Base-by-base conservation (phyloP, 192 early-diverging fungal genomes). In the Haplosporangium gracile region DNA sequence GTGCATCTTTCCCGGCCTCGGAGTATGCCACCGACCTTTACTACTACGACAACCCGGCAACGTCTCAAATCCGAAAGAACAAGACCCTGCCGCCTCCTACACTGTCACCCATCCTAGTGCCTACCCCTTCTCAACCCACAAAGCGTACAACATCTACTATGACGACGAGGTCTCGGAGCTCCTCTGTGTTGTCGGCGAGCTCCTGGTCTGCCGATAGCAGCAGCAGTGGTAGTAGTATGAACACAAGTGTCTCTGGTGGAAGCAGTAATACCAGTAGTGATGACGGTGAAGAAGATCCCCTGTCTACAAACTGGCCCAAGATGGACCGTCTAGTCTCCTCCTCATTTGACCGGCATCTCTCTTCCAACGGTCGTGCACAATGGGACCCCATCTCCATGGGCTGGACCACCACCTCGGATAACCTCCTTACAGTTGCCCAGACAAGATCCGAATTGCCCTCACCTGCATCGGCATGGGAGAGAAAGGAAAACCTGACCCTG, bases 21-120 rank as follows among this genome's bases (percentile, higher is more conserved):
- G 47, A 63, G 20, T 45, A 47, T 29, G 70, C 68, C 49, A 51
- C 18, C 49, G 49, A 51, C 49, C 5, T 51, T 16, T 18, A 51
- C 49, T 51, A 51, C 20, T 51, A 51, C 49, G 4, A 51, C 2
- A 16, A 70, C 3, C 2, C 57, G 40, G 20, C 20, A 38, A 10
- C 9, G 0, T 60, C 29, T 15, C n/a, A 8, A 24, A 7, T 39
- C 32, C 76, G 72, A 72, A 82, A 82, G 68, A 78, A 78, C 38
- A 83, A 83, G 72, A 45, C n/a, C 20, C 38, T 83, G 20, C 82
- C 82, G 5, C 82, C 82, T 1, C 82, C 82, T 8, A 83, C 82
- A 2, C 45, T 83, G 38, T 70, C 82, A 10, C 76, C 82, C 10
- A 78, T 74, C 13, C 70, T 83, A 4, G 29, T 78, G n/a, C 60